Base-by-base conservation (phyloP, 305 asterid species). In the Caryopteris hybrid region DNA sequence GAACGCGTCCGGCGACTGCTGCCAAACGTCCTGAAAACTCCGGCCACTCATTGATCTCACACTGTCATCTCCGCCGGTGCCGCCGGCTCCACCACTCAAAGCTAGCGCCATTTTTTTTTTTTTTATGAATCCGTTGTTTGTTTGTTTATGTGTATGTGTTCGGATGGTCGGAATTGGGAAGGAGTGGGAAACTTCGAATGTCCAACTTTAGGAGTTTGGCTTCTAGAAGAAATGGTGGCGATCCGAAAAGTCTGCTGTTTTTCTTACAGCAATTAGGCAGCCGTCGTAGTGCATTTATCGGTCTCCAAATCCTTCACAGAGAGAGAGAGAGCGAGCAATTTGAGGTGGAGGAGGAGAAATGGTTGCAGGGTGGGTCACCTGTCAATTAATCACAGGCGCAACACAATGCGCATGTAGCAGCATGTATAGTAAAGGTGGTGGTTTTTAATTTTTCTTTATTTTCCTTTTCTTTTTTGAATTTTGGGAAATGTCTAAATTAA, bases 1-100 rank as follows among this genome's bases (percentile, higher is more conserved):
- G 73, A 77, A 77, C 12, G 59, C 78, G 12, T 72, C 78, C 9
- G 78, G 67, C 45, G 50, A 69, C 53, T 69, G 72, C 60, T 68
- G 70, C 76, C 73, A 73, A n/a, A 41, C 64, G 1, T 55, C 71
- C 45, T 54, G 57, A 31, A 66, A 51, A 14, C 76, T 74, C 20
- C 39, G 70, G 52, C 78, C 39, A 9, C 73, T 73, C 22, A 42
- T 20, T 10, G 58, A 59, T 38, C 52, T 16, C 22, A 73, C 74
- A 22, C 65, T 64, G 39, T 78, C 76, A 6, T 73, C 74, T 20
- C 74, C 79, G 48, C 47, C n/a, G n/a, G n/a, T n/a, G n/a, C n/a
- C 17, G 47, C 48, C 50, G n/a, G 4, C 31, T 25, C 43, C 43
- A 8, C 43, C 43, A 0, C 55, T 63, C 43, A 74, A 53, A 7